phyloP scores from a whole-genome alignment of 768 basidiomycete genomes.

The Lentinula boryana region DNA sequence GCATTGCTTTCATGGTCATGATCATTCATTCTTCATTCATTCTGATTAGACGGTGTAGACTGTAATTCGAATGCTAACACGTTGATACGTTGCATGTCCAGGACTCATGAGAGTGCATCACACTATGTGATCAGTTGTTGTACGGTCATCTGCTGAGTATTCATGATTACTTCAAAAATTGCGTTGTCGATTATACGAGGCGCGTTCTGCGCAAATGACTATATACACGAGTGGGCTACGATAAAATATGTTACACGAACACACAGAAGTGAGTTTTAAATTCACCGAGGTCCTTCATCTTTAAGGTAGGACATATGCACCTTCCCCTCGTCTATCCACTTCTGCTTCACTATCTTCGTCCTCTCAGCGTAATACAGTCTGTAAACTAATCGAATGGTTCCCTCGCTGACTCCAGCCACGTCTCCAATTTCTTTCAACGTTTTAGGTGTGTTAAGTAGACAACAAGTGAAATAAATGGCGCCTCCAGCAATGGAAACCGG shows the following conservation, averaged over 20 bases:
- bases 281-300: neutral
- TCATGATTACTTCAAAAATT: too few species aligned
- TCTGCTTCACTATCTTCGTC: slow-evolving; percentile 76
- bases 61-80: neutral
- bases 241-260: neutral
- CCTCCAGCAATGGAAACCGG: slow-evolving; percentile 99
- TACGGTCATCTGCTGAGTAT: too few species aligned
- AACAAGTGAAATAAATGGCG: slow-evolving; percentile 89
- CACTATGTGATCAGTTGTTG: too few species aligned
- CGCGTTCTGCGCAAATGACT: too few species aligned
- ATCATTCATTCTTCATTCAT: neutral
- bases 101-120: too few species aligned
- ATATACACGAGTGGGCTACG: neutral
- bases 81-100: neutral
- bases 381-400: slow-evolving; percentile 91
- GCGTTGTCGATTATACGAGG: neutral
- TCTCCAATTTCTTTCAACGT: slow-evolving; percentile 79
- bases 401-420: slow-evolving; percentile 93
- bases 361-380: slow-evolving; percentile 66
- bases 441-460: slow-evolving; percentile 70
- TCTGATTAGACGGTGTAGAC: neutral
- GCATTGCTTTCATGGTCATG: slow-evolving; percentile 18
- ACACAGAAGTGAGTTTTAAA: neutral
- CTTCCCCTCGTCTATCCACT: slow-evolving; percentile 80
- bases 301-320: slow-evolving; percentile 33